phyloP scores from a whole-genome alignment of 768 basidiomycete species.

The Tylopilus plumbeoviolaceoides region DNA sequence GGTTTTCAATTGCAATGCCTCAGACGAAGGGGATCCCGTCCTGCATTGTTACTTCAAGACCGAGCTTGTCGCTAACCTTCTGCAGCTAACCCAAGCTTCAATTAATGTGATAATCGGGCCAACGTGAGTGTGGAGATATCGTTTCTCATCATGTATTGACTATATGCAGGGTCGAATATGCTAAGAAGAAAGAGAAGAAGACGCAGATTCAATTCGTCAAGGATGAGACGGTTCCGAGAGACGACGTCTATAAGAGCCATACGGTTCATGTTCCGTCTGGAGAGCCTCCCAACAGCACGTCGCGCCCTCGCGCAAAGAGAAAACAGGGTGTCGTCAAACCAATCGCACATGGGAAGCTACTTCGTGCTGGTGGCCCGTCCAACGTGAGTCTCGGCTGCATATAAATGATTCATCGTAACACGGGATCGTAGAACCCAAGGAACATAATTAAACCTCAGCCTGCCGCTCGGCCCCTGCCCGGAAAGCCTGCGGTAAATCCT shows the following conservation, averaged over 20 bases:
- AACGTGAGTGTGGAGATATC: conserved; percentile 49
- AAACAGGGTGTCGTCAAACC: conserved; percentile 86
- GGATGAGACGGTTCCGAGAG: conserved; percentile 76
- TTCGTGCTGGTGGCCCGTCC: conserved; percentile 74
- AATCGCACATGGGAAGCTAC: conserved; percentile 78
- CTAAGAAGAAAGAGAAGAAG: conserved; percentile 97
- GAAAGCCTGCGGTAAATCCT: conserved; percentile 41
- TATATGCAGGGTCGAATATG: conserved; percentile 72
- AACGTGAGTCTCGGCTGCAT: conserved; percentile 34
- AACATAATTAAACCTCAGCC: conserved; percentile 37
- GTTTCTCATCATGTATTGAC: conserved; percentile 9
- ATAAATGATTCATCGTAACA: not conserved
- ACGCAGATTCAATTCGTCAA: conserved; percentile 82
- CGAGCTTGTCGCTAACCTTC: conserved; percentile 78
- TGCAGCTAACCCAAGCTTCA: conserved; percentile 75
- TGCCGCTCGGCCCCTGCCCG: conserved; percentile 53
- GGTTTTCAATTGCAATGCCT: conserved; percentile 72
- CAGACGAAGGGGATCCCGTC: conserved; percentile 94
- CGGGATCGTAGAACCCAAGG: conserved; percentile 41
- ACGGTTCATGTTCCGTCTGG: conserved; percentile 85
- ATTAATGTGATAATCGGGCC: conserved; percentile 72
- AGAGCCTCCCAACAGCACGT: conserved; percentile 76
- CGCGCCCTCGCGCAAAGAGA: conserved; percentile 78
- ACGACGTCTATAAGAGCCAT: conserved; percentile 92
- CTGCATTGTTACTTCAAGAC: conserved; percentile 95